Evolutionary conservation across 306 rosid genomes (phyloP).

Genomic region (Prunus padus): DNA sequence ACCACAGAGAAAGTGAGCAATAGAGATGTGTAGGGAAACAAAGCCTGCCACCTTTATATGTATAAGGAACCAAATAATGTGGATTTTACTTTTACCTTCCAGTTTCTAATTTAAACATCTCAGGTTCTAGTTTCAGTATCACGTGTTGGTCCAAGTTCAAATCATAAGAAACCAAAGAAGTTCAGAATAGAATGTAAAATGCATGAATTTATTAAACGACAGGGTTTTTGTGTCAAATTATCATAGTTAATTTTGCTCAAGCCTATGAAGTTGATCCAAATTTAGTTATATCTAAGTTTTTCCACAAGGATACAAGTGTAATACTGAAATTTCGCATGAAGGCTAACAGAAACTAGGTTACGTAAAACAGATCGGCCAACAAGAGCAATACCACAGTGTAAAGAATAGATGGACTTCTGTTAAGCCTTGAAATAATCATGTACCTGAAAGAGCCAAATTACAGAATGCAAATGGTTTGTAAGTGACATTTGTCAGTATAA

Average conservation of each 20-base stretch:
- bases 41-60: neutral
- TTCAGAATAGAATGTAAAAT: neutral
- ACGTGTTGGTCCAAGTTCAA: neutral
- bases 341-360: conserved; percentile 9
- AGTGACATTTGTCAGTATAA: conserved; percentile 8
- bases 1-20: neutral
- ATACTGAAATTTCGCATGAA: conserved; percentile 1
- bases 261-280: neutral
- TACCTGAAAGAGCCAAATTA: conserved; percentile 58
- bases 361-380: conserved; percentile 15
- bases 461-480: conserved; percentile 32
- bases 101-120: neutral
- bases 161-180: neutral
- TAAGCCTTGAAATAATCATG: conserved; percentile 76
- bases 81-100: neutral
- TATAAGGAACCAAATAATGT: conserved; percentile 1
- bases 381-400: conserved; percentile 76
- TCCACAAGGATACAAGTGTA: neutral
- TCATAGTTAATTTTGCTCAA: neutral
- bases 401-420: conserved; percentile 70
- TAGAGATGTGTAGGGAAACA: neutral
- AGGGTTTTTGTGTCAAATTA: neutral
- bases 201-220: neutral
- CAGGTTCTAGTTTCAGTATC: neutral
- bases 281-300: neutral